phyloP scores from a whole-genome alignment of 176 grass and related monocot species.

The Neostapfia colusana region DNA sequence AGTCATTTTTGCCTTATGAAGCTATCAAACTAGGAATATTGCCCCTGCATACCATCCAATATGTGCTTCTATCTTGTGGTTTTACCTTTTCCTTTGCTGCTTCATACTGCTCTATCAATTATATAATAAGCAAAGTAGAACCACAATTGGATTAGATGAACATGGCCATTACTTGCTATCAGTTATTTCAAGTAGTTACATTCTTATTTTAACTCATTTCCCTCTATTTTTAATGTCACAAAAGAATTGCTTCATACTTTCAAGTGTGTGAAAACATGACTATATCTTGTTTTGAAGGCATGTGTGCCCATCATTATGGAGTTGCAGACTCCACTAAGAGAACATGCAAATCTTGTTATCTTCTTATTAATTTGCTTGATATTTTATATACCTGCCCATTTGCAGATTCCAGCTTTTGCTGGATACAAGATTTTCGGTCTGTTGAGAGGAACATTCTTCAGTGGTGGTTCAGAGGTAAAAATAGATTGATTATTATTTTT shows the following conservation, averaged over 20 bases:
- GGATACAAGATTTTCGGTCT: constrained; percentile 77
- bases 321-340: not conserved
- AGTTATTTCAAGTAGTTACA: not conserved
- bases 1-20: not conserved
- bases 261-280: not conserved
- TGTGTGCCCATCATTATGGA: not conserved
- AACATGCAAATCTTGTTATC: not conserved
- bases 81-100: constrained; percentile 5
- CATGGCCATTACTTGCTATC: no score
- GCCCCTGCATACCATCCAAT: not conserved
- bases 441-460: constrained; percentile 72
- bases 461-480: constrained; percentile 78
- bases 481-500: constrained; percentile 6
- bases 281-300: not conserved
- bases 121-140: not conserved
- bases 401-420: constrained; percentile 88
- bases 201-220: not conserved
- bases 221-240: not conserved
- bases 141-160: not conserved
- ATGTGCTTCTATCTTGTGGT: constrained; percentile 1
- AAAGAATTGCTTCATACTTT: not conserved
- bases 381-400: constrained; percentile 13
- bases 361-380: constrained; percentile 26
- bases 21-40: not conserved
- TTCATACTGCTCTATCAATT: constrained; percentile 7